Conservation (phyloP, 805 yeast species). For the Suhomyces emberorum region DNA sequence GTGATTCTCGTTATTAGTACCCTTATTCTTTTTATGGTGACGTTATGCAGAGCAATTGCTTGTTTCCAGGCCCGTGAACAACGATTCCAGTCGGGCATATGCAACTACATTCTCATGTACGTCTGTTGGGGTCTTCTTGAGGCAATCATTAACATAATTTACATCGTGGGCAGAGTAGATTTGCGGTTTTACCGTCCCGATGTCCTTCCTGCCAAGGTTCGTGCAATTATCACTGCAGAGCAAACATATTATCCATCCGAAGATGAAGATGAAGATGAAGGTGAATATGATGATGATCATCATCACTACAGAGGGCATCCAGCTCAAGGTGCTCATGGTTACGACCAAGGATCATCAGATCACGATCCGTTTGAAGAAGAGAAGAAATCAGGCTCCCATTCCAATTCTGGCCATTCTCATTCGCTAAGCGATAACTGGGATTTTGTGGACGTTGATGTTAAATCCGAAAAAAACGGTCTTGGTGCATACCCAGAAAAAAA, state of each 20-base stretch:
- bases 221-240: slow-evolving; percentile 18
- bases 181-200: slow-evolving; percentile 23
- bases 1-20: slow-evolving; percentile 9
- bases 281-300: not conserved
- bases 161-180: slow-evolving; percentile 19
- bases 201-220: slow-evolving; percentile 13
- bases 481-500: too few species aligned
- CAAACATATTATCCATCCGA: slow-evolving; percentile 27
- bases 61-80: slow-evolving; percentile 6
- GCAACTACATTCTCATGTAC: slow-evolving; percentile 13
- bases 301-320: not conserved
- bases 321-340: too few species aligned
- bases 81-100: slow-evolving; percentile 4
- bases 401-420: not conserved
- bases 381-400: not conserved
- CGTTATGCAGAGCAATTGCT: slow-evolving; percentile 9
- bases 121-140: slow-evolving; percentile 20
- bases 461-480: not conserved
- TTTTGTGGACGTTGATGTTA: slow-evolving; percentile 9
- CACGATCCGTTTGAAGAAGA: too few species aligned
- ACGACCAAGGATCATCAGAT: too few species aligned
- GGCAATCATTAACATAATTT: slow-evolving; percentile 13
- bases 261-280: slow-evolving; percentile 16
- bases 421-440: slow-evolving; percentile 9
- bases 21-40: slow-evolving; percentile 12